Conservation (phyloP, 2,329 filamentous ascomycete species). For the Xylariaceae sp. region DNA sequence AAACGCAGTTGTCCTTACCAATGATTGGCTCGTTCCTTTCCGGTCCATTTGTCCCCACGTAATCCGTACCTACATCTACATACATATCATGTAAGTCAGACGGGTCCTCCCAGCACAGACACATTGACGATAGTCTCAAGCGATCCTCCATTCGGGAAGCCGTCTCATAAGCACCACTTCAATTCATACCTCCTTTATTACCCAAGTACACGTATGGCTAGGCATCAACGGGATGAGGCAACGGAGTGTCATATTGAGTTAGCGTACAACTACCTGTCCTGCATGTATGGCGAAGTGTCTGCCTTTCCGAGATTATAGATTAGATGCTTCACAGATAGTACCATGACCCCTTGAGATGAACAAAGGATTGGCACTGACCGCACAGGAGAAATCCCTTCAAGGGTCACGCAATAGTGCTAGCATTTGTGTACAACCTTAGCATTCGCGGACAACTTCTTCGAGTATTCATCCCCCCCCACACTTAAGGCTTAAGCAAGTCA, state of each 20-base stretch:
- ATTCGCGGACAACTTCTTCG: too few species aligned
- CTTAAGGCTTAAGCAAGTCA: background rate
- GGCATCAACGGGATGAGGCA: background rate
- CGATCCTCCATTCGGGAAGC: background rate
- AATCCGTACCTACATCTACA: too few species aligned
- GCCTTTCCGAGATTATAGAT: background rate
- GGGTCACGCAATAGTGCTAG: too few species aligned
- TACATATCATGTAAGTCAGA: background rate
- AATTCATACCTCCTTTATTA: background rate
- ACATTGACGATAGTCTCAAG: background rate
- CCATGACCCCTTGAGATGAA: background rate
- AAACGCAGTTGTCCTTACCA: conserved; percentile 6
- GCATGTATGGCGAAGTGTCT: background rate
- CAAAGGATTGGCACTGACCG: background rate
- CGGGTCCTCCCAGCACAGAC: background rate
- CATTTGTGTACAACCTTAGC: too few species aligned
- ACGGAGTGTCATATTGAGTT: background rate
- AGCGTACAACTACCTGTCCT: background rate
- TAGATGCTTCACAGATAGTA: background rate
- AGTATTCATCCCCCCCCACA: too few species aligned
- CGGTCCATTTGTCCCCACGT: conserved; percentile 13
- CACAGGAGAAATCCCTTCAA: too few species aligned
- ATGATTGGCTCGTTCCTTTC: conserved; percentile 6
- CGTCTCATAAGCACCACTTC: background rate
- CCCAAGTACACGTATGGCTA: background rate